These are phyloP conservation scores for Elongisporangium undulatum DNA, from an alignment of 352 stramenopile species.

Conservation along the genomic window DNA sequence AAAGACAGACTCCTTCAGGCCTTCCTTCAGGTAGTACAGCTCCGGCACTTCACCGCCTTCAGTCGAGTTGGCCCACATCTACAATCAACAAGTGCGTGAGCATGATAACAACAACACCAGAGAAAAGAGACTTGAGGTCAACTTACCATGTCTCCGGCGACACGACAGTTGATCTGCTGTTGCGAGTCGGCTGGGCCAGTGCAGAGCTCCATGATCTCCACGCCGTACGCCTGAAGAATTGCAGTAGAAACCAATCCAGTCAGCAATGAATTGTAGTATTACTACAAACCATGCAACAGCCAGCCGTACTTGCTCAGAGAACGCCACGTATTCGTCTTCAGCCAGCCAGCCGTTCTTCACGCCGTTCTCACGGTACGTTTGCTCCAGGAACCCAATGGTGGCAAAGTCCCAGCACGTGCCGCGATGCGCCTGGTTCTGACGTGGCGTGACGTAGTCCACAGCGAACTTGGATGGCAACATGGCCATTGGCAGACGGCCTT, in stretches of 20 bases:
- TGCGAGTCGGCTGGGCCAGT: constrained; percentile 49
- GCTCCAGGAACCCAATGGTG: constrained; percentile 71
- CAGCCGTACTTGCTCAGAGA: constrained; percentile 59
- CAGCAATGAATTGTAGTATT: not conserved
- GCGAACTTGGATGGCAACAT: constrained; percentile 78
- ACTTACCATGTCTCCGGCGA: constrained; percentile 53
- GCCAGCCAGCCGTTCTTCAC: constrained; percentile 63
- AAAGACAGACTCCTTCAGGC: constrained; percentile 68
- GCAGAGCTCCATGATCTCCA: constrained; percentile 68
- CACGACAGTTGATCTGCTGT: constrained; percentile 66
- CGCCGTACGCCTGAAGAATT: constrained; percentile 54
- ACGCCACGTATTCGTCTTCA: constrained; percentile 66
- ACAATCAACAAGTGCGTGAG: not conserved
- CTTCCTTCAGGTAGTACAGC: constrained; percentile 77
- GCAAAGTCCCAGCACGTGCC: constrained; percentile 85
- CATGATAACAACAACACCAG: constrained; percentile 1
- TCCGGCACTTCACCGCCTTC: constrained; percentile 69
- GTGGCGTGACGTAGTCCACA: constrained; percentile 71
- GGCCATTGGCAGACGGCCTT: constrained; percentile 52
- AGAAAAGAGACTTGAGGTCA: not conserved
- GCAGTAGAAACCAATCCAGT: not conserved
- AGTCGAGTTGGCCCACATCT: constrained; percentile 81
- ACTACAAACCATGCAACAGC: not conserved
- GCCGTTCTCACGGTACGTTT: constrained; percentile 71
- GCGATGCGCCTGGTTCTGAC: constrained; percentile 66